Base-by-base conservation (phyloP, 169 alveolate genomes). In the Theileria orientalis region DNA sequence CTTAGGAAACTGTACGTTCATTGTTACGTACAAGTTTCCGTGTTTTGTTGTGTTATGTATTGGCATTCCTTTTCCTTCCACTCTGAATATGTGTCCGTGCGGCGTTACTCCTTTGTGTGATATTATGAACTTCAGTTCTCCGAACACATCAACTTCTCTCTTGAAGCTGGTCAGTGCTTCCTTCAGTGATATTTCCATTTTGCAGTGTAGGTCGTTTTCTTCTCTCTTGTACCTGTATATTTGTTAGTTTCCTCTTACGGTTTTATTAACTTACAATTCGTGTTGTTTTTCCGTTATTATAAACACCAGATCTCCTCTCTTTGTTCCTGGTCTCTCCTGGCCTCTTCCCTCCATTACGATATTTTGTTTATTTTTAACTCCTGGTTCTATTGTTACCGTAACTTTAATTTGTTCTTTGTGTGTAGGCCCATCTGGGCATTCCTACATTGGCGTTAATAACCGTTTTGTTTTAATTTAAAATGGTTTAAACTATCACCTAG, bases 281-380 rank as follows among this genome's bases (percentile, higher is more conserved):
- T 91, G 90, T 35, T 68, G 83, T 41, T 84, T 70, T 46, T 90
- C 87, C 60, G 74, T 76, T 32, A 91, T 82, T n/a, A 76, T 85
- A 47, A 91, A 76, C 21, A 91, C 54, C 21, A 91, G 52, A 62
- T 91, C 92, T 29, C 95, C 95, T 41, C 91, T 83, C 49, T 87
- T 86, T 49, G 83, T 46, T 30, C 92, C 92, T 11, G 92, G 92
- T 57, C 82, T 83, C 57, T 91, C 92, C 62, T 91, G 91, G 16
- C 95, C 95, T 33, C 90, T 85, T 47, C 93, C 93, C 47, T 90
- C 94, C 51, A 91, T 76, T 29, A 87, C 86, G 35, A 91, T 90
- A 46, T 82, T 89, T 37, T 91, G 94, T 52, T 91, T 91, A 42
- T 87, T 75, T 21, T 42, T 54, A 35, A 69, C n/a, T 3, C 89